These are phyloP conservation scores for Termitomyces sp. DNA, from an alignment of 768 basidiomycete species.

Conservation along the genomic window DNA sequence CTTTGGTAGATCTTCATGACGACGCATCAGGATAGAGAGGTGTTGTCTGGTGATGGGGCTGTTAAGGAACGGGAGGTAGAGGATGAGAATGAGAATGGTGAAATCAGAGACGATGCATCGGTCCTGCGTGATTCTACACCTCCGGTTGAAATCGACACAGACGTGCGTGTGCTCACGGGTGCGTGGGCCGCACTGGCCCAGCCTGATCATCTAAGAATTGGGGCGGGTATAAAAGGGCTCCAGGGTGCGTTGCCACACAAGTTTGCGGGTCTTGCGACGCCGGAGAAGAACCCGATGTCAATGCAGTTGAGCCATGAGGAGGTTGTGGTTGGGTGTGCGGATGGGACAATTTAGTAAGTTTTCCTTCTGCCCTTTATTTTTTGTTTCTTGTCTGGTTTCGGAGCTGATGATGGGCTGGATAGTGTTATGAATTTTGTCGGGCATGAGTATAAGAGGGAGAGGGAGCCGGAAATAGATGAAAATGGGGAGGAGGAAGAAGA, in stretches of 20 bases:
- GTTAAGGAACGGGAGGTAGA: conserved; percentile 18
- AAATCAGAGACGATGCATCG: not conserved
- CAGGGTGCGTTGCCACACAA: conserved; percentile 57
- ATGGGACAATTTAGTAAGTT: conserved; percentile 86
- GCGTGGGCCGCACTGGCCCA: conserved; percentile 60
- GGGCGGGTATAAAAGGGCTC: conserved; percentile 47
- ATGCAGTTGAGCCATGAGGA: conserved; percentile 90
- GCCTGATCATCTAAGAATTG: conserved; percentile 18
- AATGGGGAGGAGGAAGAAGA: not conserved
- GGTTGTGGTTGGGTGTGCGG: conserved; percentile 86
- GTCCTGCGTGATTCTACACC: conserved; percentile 15
- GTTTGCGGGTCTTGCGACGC: conserved; percentile 74
- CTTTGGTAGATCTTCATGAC: conserved; percentile 68
- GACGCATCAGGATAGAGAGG: conserved; percentile 62
- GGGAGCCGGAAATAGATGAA: not conserved
- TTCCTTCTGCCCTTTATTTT: not conserved
- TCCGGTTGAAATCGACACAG: conserved; percentile 56
- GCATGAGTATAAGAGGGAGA: conserved; percentile 23
- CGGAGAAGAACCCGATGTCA: conserved; percentile 93
- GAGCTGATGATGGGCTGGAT: not conserved
- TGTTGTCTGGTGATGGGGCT: conserved; percentile 13
- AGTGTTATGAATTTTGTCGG: conserved; percentile 35
- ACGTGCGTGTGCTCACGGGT: conserved; percentile 63
- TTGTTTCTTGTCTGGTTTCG: conserved; percentile 9
- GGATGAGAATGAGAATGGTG: conserved; percentile 12